Percentiles rank a stretch among this genome's conserved stretches.
phyloP scores from a whole-genome alignment of 1,284 basidiomycete genomes.

The Fomes fomentarius region DNA sequence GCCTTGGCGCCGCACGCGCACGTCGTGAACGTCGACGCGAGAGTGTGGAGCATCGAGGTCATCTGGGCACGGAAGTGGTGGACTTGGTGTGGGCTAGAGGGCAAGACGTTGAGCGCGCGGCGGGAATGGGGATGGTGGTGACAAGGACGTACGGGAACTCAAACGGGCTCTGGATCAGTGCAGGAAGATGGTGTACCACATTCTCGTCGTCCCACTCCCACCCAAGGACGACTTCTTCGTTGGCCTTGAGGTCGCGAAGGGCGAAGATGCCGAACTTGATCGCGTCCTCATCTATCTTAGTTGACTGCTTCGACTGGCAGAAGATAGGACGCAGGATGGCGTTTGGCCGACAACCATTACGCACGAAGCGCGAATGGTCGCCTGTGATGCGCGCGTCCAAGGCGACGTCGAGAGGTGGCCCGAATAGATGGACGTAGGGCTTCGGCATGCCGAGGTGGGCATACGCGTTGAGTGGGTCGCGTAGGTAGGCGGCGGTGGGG shows the following conservation, averaged over 20 bases:
- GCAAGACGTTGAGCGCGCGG: constrained; percentile 12
- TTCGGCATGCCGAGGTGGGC: constrained; percentile 75
- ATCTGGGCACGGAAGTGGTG: constrained; percentile 64
- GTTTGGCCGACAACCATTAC: constrained; percentile 90
- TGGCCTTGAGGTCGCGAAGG: constrained; percentile 70
- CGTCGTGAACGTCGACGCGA: constrained; percentile 75
- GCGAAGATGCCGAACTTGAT: constrained; percentile 88
- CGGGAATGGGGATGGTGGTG: constrained; percentile 15
- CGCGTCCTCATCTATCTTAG: constrained; percentile 36
- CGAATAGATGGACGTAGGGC: constrained; percentile 81
- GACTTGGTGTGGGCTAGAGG: constrained; percentile 52
- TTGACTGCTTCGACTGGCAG: constrained; percentile 42
- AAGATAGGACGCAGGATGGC: constrained; percentile 83
- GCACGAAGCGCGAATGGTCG: constrained; percentile 72
- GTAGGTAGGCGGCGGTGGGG: constrained; percentile 63
- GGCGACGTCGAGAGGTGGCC: constrained; percentile 80
- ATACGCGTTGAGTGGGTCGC: constrained; percentile 71
- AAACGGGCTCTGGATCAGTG: constrained; percentile 61
- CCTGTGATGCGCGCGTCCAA: constrained; percentile 87
- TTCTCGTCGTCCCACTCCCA: constrained; percentile 99
- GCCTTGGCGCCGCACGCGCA: constrained; percentile 74
- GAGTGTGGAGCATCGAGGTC: constrained; percentile 71
- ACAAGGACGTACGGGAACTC: constrained; percentile 55
- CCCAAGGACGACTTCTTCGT: constrained; percentile 88
- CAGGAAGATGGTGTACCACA: constrained; percentile 82